Evolutionary conservation across 768 basidiomycete species (phyloP), one percentile per base, ranked within the genome.

Genomic region (Guyanaporus albipodus): DNA sequence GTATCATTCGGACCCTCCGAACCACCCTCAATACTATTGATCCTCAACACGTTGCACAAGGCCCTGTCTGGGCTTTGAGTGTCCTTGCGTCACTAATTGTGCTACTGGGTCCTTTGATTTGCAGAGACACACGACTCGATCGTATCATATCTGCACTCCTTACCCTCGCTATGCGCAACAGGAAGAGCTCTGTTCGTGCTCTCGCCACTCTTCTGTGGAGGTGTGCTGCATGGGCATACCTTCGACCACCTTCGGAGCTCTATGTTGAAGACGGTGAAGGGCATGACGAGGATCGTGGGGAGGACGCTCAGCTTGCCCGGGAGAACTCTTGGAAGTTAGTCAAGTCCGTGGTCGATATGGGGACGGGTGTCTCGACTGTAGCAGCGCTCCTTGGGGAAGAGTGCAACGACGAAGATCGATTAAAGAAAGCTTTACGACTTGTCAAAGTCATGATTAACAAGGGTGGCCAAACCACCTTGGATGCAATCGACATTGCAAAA

Each of bases 61-160:
- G 87, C 1, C 87, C 89, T 8, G 80, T 85, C 1, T 91, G 89
- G 89, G 82, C 77, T 5, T 69, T 87, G 43, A 77, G 76, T 49
- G 82, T 88, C 26, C 67, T 89, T 2, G 79, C 83, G 0, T 73
- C 74, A 49, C 67, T 90, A 42, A 71, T 87, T 37, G 79, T 83
- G 31, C 68, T 91, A n/a, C 71, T 87, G 3, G 78, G 84, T 1
- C 74, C 82, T 3, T 67, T 68, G 4, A 66, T 85, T 19, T 78
- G 66, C 48, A 68, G 70, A 29, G 70, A 78, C 44, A 44, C 58
- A 26, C 70, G 69, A 38, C 60, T 79, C 18, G 71, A 71, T 27
- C 72, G 76, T 11, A 66, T 70, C 22, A 60, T 86, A 15, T 69
- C 72, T 12, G 71, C 73, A 0, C 67, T 86, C 22, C 69, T 86